Evolutionary conservation across 345 rosid genomes (phyloP).

Genomic region (Viola odorata): DNA sequence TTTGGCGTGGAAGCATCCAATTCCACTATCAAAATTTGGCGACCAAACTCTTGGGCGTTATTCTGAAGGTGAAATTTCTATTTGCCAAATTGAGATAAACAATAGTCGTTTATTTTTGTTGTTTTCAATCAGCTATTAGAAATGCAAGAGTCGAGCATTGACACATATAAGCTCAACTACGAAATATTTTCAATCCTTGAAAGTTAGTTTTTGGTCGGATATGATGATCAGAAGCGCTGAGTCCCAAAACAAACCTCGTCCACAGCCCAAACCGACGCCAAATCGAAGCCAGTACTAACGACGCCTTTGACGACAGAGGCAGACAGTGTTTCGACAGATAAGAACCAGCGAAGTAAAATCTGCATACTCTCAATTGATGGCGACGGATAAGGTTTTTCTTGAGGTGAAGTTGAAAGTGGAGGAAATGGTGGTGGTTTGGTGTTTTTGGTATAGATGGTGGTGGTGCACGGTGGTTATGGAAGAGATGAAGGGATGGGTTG

Average conservation of each 20-base stretch:
- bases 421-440: too few relatives aligned
- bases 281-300: constrained; percentile 20
- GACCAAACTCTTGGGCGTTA: constrained; percentile 3
- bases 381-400: constrained; percentile 33
- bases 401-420: too few relatives aligned
- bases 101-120: not conserved
- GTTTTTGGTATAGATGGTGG: too few relatives aligned
- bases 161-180: constrained; percentile 89
- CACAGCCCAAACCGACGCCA: constrained; percentile 19
- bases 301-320: not conserved
- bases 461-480: too few relatives aligned
- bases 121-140: constrained; percentile 32
- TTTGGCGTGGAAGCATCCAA: not conserved
- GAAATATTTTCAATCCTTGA: constrained; percentile 94
- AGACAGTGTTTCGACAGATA: constrained; percentile 33
- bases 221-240: constrained; percentile 78
- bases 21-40: not conserved
- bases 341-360: constrained; percentile 90
- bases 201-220: constrained; percentile 81
- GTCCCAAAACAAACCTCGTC: constrained; percentile 47
- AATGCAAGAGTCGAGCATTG: constrained; percentile 92
- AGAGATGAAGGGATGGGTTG: too few relatives aligned
- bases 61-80: not conserved
- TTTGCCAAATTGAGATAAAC: not conserved
- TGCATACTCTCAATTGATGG: constrained; percentile 79